These are phyloP conservation scores for Ogataea nitratoaversa DNA, from an alignment of 805 yeast species.

Conservation along the genomic window DNA sequence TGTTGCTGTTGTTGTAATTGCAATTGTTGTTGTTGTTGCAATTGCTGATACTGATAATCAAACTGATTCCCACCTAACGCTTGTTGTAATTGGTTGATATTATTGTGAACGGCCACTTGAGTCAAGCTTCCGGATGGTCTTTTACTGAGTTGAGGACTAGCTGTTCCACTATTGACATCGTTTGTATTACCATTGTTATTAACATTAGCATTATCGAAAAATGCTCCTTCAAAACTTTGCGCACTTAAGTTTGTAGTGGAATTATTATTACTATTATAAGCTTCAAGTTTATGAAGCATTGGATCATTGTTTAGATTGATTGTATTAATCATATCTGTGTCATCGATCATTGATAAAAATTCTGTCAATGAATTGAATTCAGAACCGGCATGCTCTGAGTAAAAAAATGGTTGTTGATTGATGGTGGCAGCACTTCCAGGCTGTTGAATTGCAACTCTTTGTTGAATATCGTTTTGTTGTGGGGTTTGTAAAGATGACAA, in stretches of 20 bases:
- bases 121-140: constrained; percentile 12
- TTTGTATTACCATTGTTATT: not conserved
- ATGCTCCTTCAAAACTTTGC: constrained; percentile 11
- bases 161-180: constrained; percentile 2
- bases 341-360: constrained; percentile 85
- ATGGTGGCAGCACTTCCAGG: constrained; percentile 19
- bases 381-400: constrained; percentile 88
- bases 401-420: constrained; percentile 75
- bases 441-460: constrained; percentile 2
- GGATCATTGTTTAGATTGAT: constrained; percentile 35
- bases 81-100: constrained; percentile 10
- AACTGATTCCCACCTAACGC: constrained; percentile 1
- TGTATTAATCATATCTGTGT: constrained; percentile 59
- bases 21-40: not conserved
- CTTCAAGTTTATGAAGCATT: constrained; percentile 31
- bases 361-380: constrained; percentile 89
- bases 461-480: constrained; percentile 3
- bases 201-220: constrained; percentile 7
- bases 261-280: constrained; percentile 20
- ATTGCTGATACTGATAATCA: constrained; percentile 1
- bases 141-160: constrained; percentile 7
- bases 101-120: constrained; percentile 17
- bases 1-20: constrained; percentile 4
- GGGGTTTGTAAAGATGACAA: not conserved
- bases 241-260: constrained; percentile 15